Percentiles rank a stretch among this genome's conserved stretches.
Conservation (phyloP, 345 rosid species). For the Cardamine chenopodiifolia region DNA sequence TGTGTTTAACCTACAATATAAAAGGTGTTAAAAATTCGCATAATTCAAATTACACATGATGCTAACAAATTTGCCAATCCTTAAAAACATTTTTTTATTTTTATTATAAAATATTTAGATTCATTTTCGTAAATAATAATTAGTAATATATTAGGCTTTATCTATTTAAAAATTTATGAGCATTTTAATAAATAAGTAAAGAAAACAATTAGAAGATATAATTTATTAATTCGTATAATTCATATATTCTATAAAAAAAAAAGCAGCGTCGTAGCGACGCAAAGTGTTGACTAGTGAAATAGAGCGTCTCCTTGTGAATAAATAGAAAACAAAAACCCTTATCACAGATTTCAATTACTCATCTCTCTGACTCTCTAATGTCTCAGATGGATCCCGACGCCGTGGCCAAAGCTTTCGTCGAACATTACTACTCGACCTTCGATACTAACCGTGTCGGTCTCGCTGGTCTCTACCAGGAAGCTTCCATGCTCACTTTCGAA, state of each 20-base stretch:
- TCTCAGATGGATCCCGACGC: constrained; percentile 80
- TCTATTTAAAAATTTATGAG: too few species aligned
- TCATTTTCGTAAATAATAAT: too few species aligned
- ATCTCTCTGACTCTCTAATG: neutral
- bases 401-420: constrained; percentile 83
- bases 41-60: too few species aligned
- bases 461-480: constrained; percentile 76
- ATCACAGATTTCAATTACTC: neutral
- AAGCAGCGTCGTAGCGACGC: constrained; percentile 41
- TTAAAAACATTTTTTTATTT: too few species aligned
- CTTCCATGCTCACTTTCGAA: constrained; percentile 89
- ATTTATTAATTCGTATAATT: neutral
- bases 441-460: constrained; percentile 67
- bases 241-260: neutral
- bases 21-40: too few species aligned
- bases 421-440: constrained; percentile 87
- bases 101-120: too few species aligned
- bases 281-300: neutral
- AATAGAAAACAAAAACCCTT: constrained; percentile 25
- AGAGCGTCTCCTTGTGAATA: neutral
- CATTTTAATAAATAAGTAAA: too few species aligned
- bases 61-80: too few species aligned
- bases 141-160: too few species aligned
- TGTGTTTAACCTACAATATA: too few species aligned
- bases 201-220: too few species aligned